Evolutionary conservation across 2,329 filamentous ascomycete genomes (phyloP).

Genomic region (Fusarium anthophilum): DNA sequence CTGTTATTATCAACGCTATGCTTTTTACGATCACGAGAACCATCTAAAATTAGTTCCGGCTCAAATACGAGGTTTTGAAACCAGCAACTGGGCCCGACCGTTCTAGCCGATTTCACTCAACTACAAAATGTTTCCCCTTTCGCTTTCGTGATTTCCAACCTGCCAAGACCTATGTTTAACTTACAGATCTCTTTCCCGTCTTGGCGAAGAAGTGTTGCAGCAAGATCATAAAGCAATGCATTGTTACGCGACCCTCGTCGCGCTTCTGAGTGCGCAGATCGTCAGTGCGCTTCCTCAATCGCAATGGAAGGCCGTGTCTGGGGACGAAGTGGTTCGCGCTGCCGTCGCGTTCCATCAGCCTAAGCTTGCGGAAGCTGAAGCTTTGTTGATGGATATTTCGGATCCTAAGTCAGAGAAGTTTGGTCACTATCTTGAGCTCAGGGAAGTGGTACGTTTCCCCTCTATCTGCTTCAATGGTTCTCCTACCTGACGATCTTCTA

Average conservation of each 20-base stretch:
- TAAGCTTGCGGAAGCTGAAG: not conserved
- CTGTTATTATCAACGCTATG: not conserved
- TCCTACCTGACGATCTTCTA: not conserved
- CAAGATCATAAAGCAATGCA: not conserved
- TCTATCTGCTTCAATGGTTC: too few relatives aligned
- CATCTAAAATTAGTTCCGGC: not conserved
- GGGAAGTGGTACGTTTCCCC: not conserved
- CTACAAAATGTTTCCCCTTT: not conserved
- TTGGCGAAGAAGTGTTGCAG: not conserved
- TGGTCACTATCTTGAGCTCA: not conserved
- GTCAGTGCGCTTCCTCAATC: not conserved
- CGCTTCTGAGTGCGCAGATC: not conserved
- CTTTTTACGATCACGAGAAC: not conserved
- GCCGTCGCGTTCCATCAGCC: constrained; percentile 2
- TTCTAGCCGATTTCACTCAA: not conserved
- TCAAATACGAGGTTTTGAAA: constrained; percentile 4
- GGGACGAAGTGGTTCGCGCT: not conserved
- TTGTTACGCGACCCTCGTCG: not conserved
- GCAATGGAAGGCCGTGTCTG: not conserved
- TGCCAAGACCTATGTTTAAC: not conserved
- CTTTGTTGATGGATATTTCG: not conserved
- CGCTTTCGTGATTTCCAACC: not conserved
- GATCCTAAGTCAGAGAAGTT: not conserved
- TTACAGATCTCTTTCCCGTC: not conserved
- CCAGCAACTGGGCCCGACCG: not conserved